Conservation (phyloP, 2,329 filamentous ascomycete genomes). For the Diaporthe citrichinensis region DNA sequence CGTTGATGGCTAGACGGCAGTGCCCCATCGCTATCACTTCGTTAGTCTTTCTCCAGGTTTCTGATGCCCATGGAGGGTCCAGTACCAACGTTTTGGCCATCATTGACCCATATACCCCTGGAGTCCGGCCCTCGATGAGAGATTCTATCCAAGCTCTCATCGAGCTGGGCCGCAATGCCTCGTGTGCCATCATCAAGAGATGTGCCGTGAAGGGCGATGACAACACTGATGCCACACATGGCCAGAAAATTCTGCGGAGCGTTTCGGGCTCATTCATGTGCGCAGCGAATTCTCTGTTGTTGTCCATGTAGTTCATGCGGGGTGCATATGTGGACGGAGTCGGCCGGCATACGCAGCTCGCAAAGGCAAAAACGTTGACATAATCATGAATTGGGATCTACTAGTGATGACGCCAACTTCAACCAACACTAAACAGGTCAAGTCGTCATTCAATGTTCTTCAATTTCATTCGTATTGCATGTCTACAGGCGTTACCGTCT, state of each 20-base stretch:
- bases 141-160: slow-evolving; percentile 46
- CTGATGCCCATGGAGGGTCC: neutral
- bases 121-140: slow-evolving; percentile 52
- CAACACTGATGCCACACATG: slow-evolving; percentile 29
- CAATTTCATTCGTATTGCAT: neutral
- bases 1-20: slow-evolving; percentile 66
- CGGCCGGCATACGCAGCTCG: neutral
- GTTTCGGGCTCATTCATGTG: neutral
- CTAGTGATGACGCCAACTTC: neutral
- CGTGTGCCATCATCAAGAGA: neutral
- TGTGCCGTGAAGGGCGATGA: slow-evolving; percentile 23
- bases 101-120: slow-evolving; percentile 49
- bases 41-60: slow-evolving; percentile 19
- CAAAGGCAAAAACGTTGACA: no score
- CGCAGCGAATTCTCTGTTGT: neutral
- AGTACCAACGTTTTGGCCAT: slow-evolving; percentile 41
- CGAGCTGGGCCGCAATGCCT: slow-evolving; percentile 40
- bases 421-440: slow-evolving; percentile 4
- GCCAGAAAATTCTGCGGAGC: accelerated
- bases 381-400: neutral
- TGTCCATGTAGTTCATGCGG: no score
- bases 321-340: no score
- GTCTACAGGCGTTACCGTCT: neutral
- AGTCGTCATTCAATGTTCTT: neutral
- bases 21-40: slow-evolving; percentile 57